Base-by-base conservation (phyloP, 2,329 filamentous ascomycete genomes). In the Phyllosticta citriasiana region DNA sequence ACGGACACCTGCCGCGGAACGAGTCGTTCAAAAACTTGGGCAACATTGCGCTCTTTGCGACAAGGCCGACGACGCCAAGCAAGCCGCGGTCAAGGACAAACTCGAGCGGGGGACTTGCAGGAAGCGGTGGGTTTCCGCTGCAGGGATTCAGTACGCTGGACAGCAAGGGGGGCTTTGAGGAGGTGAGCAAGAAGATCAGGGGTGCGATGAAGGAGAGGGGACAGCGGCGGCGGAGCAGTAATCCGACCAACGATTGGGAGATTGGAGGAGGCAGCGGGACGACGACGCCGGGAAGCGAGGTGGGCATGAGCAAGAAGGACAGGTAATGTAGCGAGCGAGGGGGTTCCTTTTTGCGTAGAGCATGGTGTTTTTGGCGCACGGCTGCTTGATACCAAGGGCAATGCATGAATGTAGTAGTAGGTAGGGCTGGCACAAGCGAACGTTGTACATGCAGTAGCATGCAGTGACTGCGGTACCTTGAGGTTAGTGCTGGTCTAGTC, bases 11-110 rank as follows among this genome's bases (percentile, higher is more conserved):
- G 0, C 92, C 93, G 8, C 86, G 89, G 63, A 97, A 96, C 77
- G 94, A 97, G 75, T 94, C 89, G 0, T 97, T 97, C 77, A 87
- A 87, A 74, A 93, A 97, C 73, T 88, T 97, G 65, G 88, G 89
- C 12, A 85, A 84, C 56, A 88, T 96, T 66, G 89, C 88, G 64
- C 87, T 99, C 76, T 99, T 97, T 77, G 91, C 92, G 2, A 94
- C 90, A 16, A 82, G 89, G 30, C 91, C 92, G 4, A 82, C 88
- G n/a, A 95, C 89, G 57, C 86, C 91, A n/a, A 87, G 83, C 57
- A 82, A 86, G 61, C 87, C 83, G 66, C 81, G 88, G 26, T 89
- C 84, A 67, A 84, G 87, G 72, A 89, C 86, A 64, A 83, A 69
- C 58, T 74, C 71, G 59, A 55, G 59, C 25, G 84, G 85, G 51